Evolutionary conservation across 441 rosid species (phyloP), one percentile per base, ranked within the genome.

Genomic region (Daphne laureola): DNA sequence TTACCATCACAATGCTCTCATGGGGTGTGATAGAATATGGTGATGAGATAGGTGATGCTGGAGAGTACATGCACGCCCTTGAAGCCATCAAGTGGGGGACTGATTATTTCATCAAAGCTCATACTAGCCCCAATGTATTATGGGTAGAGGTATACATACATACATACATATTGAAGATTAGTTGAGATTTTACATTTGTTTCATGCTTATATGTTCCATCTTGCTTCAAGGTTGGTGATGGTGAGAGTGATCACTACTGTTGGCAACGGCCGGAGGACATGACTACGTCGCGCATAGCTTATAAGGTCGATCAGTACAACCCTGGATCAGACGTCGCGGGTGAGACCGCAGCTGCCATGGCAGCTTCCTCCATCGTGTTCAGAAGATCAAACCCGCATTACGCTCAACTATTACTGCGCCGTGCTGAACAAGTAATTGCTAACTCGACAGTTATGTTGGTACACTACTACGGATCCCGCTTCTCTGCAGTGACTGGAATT

Each of bases 201-300:
- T 21, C 25, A 21, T 21, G 25, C 25, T 2, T 21, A 21, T n/a
- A n/a, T n/a, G n/a, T n/a, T n/a, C n/a, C n/a, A n/a, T n/a, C 25
- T 21, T 21, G 2, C 25, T 21, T 2, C 25, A 44, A 74, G 78
- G 81, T 77, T 18, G 90, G 90, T 11, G 86, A 83, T 36, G 84
- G 86, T 35, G 77, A 74, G 15, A 78, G 84, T 8, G 90, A 83
- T 38, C 90, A 83, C 17, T 76, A 74, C 46, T 80, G 90, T 16
- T 83, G 90, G 90, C 86, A 83, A 54, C 75, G 90, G 14, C 90
- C 87, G 1, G 90, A 83, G 64, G 90, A 83, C 60, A 83, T 83
- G 90, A 75, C 80, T 8, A 80, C 87, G 0, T 59, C 80, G 0
- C 53, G 90, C 49, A 75, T 41, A 8, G 90, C 82, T 7, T 78